These are phyloP conservation scores for Sarcodon aspratus DNA, from an alignment of 768 basidiomycete genomes.

Conservation along the genomic window DNA sequence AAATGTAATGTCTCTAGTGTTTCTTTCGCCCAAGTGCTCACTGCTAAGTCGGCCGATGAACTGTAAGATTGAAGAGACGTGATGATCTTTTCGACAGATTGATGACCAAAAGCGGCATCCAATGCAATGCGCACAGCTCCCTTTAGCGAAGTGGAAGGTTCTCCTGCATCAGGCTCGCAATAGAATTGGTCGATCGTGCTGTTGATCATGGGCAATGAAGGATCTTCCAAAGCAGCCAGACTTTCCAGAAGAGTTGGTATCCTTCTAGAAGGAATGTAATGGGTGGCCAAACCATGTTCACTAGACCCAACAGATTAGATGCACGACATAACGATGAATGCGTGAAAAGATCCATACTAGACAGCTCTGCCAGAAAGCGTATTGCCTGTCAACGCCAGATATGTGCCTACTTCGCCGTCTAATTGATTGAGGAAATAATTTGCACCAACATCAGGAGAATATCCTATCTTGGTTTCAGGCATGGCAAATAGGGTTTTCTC, in stretches of 20 bases:
- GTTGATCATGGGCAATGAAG: conserved; percentile 42
- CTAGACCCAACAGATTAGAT: conserved; percentile 27
- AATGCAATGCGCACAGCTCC: conserved; percentile 66
- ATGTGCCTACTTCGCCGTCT: conserved; percentile 91
- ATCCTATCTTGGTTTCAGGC: conserved; percentile 94
- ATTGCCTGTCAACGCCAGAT: conserved; percentile 78
- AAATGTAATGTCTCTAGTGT: conserved; percentile 51
- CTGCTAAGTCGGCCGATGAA: conserved; percentile 22
- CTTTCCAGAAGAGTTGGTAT: conserved; percentile 62
- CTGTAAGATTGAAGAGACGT: conserved; percentile 29
- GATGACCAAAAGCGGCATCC: conserved; percentile 66
- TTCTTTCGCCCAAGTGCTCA: conserved; percentile 64
- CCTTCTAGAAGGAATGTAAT: conserved; percentile 73
- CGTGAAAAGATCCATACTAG: conserved; percentile 45
- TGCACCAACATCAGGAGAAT: conserved; percentile 88
- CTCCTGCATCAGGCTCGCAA: conserved; percentile 46
- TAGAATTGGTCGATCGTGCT: conserved; percentile 55
- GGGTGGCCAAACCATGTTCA: conserved; percentile 89
- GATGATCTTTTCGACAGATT: conserved; percentile 65
- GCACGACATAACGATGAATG: neutral
- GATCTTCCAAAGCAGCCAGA: conserved; percentile 45
- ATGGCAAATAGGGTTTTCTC: conserved; percentile 88
- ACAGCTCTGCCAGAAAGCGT: conserved; percentile 67
- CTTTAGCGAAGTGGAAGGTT: conserved; percentile 38
- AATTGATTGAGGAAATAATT: conserved; percentile 81